Percentiles rank a stretch among this genome's conserved stretches.
These are phyloP conservation scores for Fistulinella prunicolor DNA, from an alignment of 768 basidiomycete species.

Conservation along the genomic window DNA sequence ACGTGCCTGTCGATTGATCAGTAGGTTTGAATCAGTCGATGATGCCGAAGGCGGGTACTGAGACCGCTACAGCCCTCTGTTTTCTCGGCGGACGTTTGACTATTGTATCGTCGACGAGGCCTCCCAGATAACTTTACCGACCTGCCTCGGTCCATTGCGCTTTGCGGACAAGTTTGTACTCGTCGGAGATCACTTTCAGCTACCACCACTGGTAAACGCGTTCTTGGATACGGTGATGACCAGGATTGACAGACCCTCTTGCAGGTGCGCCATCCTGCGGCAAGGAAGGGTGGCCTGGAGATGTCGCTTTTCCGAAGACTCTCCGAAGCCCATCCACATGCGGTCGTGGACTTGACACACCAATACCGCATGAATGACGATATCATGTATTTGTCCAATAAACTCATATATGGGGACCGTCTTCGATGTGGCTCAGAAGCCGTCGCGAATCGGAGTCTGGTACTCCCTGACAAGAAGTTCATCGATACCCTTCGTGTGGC, in stretches of 20 bases:
- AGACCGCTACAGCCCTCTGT: slow-evolving; percentile 60
- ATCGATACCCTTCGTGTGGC: slow-evolving; percentile 43
- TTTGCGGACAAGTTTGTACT: slow-evolving; percentile 90
- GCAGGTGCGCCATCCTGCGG: slow-evolving; percentile 80
- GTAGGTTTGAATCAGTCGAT: slow-evolving; percentile 45
- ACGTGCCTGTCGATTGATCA: slow-evolving; percentile 94
- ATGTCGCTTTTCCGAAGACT: slow-evolving; percentile 86
- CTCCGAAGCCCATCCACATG: slow-evolving; percentile 80
- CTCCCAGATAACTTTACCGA: slow-evolving; percentile 94
- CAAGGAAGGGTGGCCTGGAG: slow-evolving; percentile 84
- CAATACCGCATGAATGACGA: slow-evolving; percentile 98
- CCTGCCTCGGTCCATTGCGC: slow-evolving; percentile 89
- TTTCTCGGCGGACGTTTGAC: slow-evolving; percentile 83
- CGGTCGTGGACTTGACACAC: slow-evolving; percentile 79
- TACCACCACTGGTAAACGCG: slow-evolving; percentile 80
- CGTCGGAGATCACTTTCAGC: slow-evolving; percentile 96
- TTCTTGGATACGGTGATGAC: neutral
- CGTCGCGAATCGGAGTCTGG: slow-evolving; percentile 60
- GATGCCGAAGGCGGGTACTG: slow-evolving; percentile 1
- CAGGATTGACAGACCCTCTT: neutral
- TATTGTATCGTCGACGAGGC: slow-evolving; percentile 99
- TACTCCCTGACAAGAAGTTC: slow-evolving; percentile 47
- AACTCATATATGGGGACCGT: slow-evolving; percentile 76
- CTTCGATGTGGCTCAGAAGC: slow-evolving; percentile 74
- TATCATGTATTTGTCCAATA: slow-evolving; percentile 90